Conservation (phyloP, 495 filamentous ascomycete species). For the Penicillium nucicola region DNA sequence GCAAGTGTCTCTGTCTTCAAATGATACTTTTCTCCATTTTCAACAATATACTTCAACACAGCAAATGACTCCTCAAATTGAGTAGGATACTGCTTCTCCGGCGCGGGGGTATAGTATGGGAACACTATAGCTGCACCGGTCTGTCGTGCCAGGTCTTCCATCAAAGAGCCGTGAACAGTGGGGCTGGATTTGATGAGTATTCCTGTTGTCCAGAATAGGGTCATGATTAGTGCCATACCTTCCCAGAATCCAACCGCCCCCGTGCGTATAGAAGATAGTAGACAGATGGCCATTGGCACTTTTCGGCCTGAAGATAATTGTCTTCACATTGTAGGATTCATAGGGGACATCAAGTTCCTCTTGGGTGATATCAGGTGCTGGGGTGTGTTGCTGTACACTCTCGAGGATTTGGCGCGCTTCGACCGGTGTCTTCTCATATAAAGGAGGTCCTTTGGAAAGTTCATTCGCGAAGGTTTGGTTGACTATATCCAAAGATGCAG, state of each 20-base stretch:
- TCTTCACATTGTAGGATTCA: neutral
- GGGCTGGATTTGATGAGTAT: neutral
- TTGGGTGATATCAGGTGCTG: neutral
- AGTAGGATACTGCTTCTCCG: slow-evolving; percentile 2
- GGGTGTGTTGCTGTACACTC: neutral
- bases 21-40: neutral
- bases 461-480: neutral
- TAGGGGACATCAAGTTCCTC: neutral
- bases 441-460: neutral
- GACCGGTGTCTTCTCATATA: neutral
- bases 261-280: neutral
- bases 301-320: neutral
- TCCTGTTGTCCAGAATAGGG: neutral
- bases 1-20: neutral
- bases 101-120: neutral
- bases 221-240: neutral
- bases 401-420: neutral
- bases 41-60: neutral
- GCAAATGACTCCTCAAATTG: slow-evolving; percentile 2
- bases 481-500: neutral
- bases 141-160: slow-evolving; percentile 1
- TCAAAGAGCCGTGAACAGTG: neutral
- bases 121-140: neutral
- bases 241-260: neutral
- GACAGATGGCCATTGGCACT: neutral